phyloP scores from a whole-genome alignment of 805 yeast species.

The Debaryomyces hansenii region DNA sequence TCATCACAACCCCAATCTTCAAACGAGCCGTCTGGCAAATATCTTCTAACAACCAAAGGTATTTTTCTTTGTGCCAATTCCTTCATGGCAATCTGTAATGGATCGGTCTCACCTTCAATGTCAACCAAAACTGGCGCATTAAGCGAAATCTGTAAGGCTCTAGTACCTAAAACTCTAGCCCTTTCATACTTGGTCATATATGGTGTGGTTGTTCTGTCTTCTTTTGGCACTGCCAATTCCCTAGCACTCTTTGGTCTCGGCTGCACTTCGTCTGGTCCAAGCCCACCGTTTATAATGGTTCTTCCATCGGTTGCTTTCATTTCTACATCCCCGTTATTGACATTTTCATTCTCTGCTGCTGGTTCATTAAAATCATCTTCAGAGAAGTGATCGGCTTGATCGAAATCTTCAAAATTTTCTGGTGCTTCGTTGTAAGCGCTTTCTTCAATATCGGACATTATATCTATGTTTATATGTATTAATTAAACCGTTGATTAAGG shows the following conservation, averaged over 20 bases:
- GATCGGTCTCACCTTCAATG: constrained; percentile 98
- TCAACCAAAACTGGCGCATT: constrained; percentile 98
- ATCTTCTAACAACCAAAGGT: constrained; percentile 93
- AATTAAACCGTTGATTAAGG: neutral
- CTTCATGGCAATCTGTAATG: constrained; percentile 95
- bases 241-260: constrained; percentile 62
- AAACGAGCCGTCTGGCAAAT: constrained; percentile 92
- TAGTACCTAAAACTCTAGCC: constrained; percentile 95
- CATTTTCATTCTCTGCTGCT: constrained; percentile 25
- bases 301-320: constrained; percentile 68
- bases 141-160: constrained; percentile 96
- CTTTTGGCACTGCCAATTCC: constrained; percentile 86
- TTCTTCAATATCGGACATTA: constrained; percentile 46
- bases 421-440: constrained; percentile 64
- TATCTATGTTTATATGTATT: constrained; percentile 1
- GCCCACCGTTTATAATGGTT: constrained; percentile 68
- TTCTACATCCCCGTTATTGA: constrained; percentile 36
- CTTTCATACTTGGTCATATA: constrained; percentile 99
- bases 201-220: constrained; percentile 91
- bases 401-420: constrained; percentile 77
- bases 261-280: constrained; percentile 55
- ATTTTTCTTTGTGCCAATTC: constrained; percentile 93
- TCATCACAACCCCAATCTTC: constrained; percentile 99
- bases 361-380: constrained; percentile 60
- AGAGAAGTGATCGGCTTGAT: constrained; percentile 74